A percentile compares a stretch with the other conserved stretches of the same genome.
These are phyloP conservation scores for Rhynchosporium graminicola DNA, from an alignment of 2,329 filamentous ascomycete species.

Conservation along the genomic window DNA sequence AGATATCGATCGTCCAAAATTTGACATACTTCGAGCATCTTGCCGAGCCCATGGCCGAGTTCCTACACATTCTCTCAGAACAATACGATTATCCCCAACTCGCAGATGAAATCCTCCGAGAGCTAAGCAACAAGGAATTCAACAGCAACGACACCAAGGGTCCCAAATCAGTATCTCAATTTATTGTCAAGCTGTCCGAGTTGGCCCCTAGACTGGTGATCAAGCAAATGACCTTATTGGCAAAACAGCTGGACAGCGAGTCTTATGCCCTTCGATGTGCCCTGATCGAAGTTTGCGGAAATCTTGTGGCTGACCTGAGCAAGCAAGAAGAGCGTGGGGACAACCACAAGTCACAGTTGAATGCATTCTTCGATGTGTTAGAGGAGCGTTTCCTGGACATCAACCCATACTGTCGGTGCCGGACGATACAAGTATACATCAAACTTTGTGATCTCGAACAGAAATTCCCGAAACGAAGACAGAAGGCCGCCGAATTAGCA, in stretches of 20 bases:
- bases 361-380: constrained; percentile 94
- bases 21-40: constrained; percentile 97
- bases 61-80: constrained; percentile 90
- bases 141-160: constrained; percentile 94
- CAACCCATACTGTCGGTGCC: constrained; percentile 92
- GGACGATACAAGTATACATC: constrained; percentile 89
- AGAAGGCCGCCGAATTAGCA: constrained; percentile 83
- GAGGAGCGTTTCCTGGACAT: constrained; percentile 95
- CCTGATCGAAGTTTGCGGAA: constrained; percentile 95
- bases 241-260: constrained; percentile 95
- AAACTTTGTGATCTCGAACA: constrained; percentile 92
- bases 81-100: constrained; percentile 98
- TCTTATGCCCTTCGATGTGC: constrained; percentile 93
- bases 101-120: constrained; percentile 87
- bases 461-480: constrained; percentile 90
- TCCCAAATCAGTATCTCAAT: constrained; percentile 93
- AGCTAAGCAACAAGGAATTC: constrained; percentile 97
- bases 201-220: constrained; percentile 89
- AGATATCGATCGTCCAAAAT: constrained; percentile 97
- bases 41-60: constrained; percentile 99
- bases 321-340: constrained; percentile 89
- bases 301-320: constrained; percentile 87
- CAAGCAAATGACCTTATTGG: constrained; percentile 94
- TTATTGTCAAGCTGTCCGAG: constrained; percentile 91
- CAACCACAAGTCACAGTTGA: constrained; percentile 91